phyloP scores from a whole-genome alignment of 1,284 basidiomycete genomes.

The Thecaphora frezii region DNA sequence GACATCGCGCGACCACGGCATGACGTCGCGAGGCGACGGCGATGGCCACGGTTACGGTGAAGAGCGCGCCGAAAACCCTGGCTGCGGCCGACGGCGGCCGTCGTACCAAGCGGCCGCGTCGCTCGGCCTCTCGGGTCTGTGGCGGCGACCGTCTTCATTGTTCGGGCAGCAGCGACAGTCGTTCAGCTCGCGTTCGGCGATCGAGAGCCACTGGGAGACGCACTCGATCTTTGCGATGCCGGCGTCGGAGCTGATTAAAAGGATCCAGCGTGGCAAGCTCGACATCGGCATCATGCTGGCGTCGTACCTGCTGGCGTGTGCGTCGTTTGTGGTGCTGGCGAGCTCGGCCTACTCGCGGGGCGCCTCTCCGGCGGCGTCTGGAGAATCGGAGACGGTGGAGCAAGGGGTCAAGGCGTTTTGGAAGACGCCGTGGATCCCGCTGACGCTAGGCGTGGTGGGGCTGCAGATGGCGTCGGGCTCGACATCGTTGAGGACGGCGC shows the following conservation, averaged over 20 bases:
- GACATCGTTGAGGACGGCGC: conserved; percentile 39
- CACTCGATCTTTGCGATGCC: conserved; percentile 29
- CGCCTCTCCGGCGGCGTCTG: no score
- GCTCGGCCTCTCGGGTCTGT: conserved; percentile 17
- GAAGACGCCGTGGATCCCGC: conserved; percentile 33
- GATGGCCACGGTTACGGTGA: no score
- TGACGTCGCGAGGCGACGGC: background rate
- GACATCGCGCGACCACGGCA: conserved; percentile 16
- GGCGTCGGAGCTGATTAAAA: conserved; percentile 34
- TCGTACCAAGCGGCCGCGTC: conserved; percentile 29
- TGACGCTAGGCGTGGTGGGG: conserved; percentile 34
- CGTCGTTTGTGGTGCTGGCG: conserved; percentile 30
- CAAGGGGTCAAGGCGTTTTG: conserved; percentile 8
- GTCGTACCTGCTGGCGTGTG: conserved; percentile 16
- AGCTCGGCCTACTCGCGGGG: conserved; percentile 23
- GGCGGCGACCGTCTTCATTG: no score
- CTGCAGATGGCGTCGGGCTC: conserved; percentile 42
- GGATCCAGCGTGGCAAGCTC: conserved; percentile 41
- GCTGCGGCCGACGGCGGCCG: conserved; percentile 17
- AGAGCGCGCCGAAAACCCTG: background rate
- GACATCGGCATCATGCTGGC: conserved; percentile 40
- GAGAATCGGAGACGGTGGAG: background rate
- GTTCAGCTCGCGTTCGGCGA: conserved; percentile 12
- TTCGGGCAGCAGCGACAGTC: conserved; percentile 9
- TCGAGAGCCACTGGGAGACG: conserved; percentile 29